Evolutionary conservation across 2,329 filamentous ascomycete genomes (phyloP).

Genomic region (Clarireedia homoeocarpa): DNA sequence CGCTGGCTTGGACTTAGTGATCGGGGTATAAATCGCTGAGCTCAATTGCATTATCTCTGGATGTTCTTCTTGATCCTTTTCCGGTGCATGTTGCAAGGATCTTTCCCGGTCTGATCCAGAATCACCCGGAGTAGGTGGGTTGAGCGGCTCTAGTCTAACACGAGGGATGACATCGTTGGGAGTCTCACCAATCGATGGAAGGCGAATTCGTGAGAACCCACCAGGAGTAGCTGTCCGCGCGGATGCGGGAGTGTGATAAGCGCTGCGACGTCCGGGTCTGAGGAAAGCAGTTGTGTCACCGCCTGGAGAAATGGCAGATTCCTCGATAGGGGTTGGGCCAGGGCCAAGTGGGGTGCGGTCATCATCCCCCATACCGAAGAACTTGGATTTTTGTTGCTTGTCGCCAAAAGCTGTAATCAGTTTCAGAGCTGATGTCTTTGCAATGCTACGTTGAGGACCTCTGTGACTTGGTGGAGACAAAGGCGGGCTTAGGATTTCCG

Average conservation of each 20-base stretch:
- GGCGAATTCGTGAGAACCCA: slow-evolving; percentile 53
- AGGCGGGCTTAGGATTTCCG: slow-evolving; percentile 59
- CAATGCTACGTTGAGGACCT: slow-evolving; percentile 54
- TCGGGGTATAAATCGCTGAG: slow-evolving; percentile 29
- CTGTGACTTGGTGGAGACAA: slow-evolving; percentile 63
- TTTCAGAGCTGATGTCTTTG: slow-evolving; percentile 78
- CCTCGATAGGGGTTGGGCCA: slow-evolving; percentile 81
- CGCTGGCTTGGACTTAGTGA: slow-evolving; percentile 49
- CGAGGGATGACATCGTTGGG: slow-evolving; percentile 43
- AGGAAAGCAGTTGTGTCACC: slow-evolving; percentile 61
- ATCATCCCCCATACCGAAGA: slow-evolving; percentile 49
- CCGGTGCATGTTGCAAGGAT: slow-evolving; percentile 24
- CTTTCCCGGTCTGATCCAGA: slow-evolving; percentile 41
- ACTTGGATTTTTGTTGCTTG: slow-evolving; percentile 51
- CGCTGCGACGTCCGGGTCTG: slow-evolving; percentile 58
- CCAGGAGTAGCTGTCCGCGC: slow-evolving; percentile 54
- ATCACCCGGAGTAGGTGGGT: slow-evolving; percentile 35
- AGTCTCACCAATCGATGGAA: slow-evolving; percentile 71
- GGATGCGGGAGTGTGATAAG: slow-evolving; percentile 62
- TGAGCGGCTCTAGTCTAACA: slow-evolving; percentile 33
- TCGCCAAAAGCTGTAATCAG: slow-evolving; percentile 84
- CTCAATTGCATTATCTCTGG: slow-evolving; percentile 32
- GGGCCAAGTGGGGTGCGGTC: slow-evolving; percentile 68
- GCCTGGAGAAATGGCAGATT: slow-evolving; percentile 67
- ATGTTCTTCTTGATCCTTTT: slow-evolving; percentile 24